Conservation (phyloP, 768 basidiomycete species). For the Suillus tomentosus region DNA sequence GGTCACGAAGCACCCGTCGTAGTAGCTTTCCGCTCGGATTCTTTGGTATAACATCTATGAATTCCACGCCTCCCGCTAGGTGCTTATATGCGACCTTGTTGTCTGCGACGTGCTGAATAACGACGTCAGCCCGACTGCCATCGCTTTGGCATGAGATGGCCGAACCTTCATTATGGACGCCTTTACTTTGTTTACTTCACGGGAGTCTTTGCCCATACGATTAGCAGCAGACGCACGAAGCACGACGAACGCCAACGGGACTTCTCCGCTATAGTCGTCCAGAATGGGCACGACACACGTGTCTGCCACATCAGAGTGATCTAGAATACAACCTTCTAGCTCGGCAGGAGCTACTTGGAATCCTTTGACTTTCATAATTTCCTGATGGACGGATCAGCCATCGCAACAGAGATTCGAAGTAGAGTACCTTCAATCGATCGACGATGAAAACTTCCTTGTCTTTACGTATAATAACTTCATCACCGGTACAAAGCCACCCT, state of each 20-base stretch:
- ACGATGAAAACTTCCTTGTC: slow-evolving; percentile 61
- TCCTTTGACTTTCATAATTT: slow-evolving; percentile 71
- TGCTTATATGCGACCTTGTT: slow-evolving; percentile 61
- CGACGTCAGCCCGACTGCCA: slow-evolving; percentile 7
- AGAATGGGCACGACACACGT: slow-evolving; percentile 66
- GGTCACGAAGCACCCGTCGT: slow-evolving; percentile 52
- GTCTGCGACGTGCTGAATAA: slow-evolving; percentile 50
- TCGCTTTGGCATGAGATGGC: neutral
- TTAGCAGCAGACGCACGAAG: slow-evolving; percentile 43
- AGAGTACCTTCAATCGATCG: slow-evolving; percentile 60
- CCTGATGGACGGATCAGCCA: slow-evolving; percentile 35
- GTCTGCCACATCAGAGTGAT: slow-evolving; percentile 59
- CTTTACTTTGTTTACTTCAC: slow-evolving; percentile 39
- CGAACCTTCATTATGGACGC: slow-evolving; percentile 51
- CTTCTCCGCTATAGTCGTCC: slow-evolving; percentile 73
- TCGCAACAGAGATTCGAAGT: neutral
- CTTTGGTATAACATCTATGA: slow-evolving; percentile 57
- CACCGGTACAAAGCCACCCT: slow-evolving; percentile 76
- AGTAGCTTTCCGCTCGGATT: slow-evolving; percentile 65
- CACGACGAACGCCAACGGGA: slow-evolving; percentile 70
- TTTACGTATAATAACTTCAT: slow-evolving; percentile 57
- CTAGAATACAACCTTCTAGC: slow-evolving; percentile 63
- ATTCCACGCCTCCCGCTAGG: slow-evolving; percentile 59
- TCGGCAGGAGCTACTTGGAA: slow-evolving; percentile 80
- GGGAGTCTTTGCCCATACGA: slow-evolving; percentile 33